Evolutionary conservation across 106 monocot species (phyloP).

Genomic region (Dendrobium chrysotoxum): DNA sequence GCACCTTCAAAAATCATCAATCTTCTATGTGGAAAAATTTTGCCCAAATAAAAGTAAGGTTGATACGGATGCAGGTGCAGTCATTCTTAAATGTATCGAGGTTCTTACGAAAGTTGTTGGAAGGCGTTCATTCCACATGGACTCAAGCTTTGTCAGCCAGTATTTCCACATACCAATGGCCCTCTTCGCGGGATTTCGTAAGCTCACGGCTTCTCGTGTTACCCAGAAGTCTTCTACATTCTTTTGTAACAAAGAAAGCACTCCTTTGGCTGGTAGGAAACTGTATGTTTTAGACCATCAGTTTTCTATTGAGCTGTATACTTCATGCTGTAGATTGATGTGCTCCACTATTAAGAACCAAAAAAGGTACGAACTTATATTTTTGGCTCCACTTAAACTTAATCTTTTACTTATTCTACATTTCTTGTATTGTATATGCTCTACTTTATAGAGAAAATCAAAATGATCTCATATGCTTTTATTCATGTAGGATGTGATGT

Average conservation of each 20-base stretch:
- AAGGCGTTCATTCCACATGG: constrained; percentile 49
- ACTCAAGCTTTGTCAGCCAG: constrained; percentile 48
- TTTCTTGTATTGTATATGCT: not conserved
- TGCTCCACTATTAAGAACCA: constrained; percentile 66
- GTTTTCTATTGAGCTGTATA: constrained; percentile 62
- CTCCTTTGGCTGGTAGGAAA: constrained; percentile 1
- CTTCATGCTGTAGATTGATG: constrained; percentile 82
- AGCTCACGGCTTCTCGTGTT: constrained; percentile 21
- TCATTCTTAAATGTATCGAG: constrained; percentile 83
- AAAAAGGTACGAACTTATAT: constrained; percentile 43
- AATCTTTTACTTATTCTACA: not conserved
- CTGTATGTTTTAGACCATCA: constrained; percentile 37
- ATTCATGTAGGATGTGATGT: not conserved
- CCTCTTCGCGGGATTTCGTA: constrained; percentile 56
- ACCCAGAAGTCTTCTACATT: not conserved
- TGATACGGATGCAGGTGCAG: constrained; percentile 63
- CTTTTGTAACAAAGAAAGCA: constrained; percentile 3
- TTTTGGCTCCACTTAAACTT: not conserved
- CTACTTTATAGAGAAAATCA: not conserved
- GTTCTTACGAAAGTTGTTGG: constrained; percentile 65
- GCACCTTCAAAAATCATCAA: constrained; percentile 54
- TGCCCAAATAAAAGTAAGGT: constrained; percentile 10
- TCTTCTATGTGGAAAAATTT: constrained; percentile 44
- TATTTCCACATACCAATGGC: constrained; percentile 57
- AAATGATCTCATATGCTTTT: not conserved